These are phyloP conservation scores for Rhododendron molle DNA, from an alignment of 148 eudicot species.

Conservation along the genomic window DNA sequence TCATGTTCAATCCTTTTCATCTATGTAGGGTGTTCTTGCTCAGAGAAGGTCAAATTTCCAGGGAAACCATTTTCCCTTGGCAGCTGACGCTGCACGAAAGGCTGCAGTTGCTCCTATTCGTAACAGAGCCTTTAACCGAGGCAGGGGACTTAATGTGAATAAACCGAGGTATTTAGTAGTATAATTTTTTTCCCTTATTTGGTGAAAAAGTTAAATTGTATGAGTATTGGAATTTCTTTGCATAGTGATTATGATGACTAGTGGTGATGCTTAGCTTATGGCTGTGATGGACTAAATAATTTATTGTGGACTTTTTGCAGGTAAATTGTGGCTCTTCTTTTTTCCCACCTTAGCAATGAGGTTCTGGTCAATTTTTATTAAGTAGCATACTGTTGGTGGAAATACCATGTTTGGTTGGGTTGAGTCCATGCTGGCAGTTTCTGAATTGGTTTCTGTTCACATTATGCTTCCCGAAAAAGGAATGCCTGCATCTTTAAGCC, in stretches of 20 bases:
- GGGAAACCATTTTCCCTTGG: constrained; percentile 58
- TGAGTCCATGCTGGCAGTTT: constrained; percentile 9
- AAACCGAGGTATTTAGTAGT: constrained; percentile 49
- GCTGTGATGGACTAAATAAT: background rate
- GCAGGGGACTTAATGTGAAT: constrained; percentile 48
- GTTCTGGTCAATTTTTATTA: constrained; percentile 12
- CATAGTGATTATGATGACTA: background rate
- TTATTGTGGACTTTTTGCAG: constrained; percentile 34
- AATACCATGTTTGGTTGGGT: constrained; percentile 1
- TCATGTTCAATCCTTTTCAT: constrained; percentile 1
- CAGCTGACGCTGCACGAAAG: constrained; percentile 72
- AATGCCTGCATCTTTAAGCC: constrained; percentile 1
- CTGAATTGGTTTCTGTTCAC: background rate
- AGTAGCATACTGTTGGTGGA: background rate
- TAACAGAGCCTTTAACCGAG: constrained; percentile 40
- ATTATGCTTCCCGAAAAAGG: background rate
- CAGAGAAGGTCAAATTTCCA: constrained; percentile 74
- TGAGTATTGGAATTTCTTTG: background rate
- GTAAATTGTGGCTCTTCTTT: constrained; percentile 51
- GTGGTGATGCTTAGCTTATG: background rate
- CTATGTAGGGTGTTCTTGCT: constrained; percentile 67
- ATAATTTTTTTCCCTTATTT: background rate
- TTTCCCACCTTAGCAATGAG: constrained; percentile 30
- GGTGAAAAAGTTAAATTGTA: background rate
- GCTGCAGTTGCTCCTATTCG: constrained; percentile 54